Percentiles rank a stretch among this genome's conserved stretches.
phyloP scores from a whole-genome alignment of 2,329 filamentous ascomycete genomes.

The Colletotrichum karsti region DNA sequence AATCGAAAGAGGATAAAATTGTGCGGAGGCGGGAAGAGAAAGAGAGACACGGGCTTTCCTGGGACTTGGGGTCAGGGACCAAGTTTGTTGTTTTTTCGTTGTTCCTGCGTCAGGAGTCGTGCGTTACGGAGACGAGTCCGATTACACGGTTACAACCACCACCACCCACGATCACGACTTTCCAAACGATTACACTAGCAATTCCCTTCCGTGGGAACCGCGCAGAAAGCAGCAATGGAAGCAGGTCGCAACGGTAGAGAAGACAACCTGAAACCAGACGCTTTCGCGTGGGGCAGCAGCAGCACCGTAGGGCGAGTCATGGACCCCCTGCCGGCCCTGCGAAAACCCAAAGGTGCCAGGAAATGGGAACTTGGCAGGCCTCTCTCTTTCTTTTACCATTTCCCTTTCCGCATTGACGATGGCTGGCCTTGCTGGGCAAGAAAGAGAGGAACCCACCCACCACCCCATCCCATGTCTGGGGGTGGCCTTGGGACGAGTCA shows the following conservation, averaged over 20 bases:
- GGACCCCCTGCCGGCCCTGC: neutral
- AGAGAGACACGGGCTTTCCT: no score
- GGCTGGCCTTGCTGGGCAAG: constrained; percentile 22
- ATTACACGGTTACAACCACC: no score
- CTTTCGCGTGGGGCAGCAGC: constrained; percentile 1
- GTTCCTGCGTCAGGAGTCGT: no score
- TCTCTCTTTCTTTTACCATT: neutral
- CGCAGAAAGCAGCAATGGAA: no score
- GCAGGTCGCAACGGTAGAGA: neutral
- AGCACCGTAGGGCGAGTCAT: constrained; percentile 7
- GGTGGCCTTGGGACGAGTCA: constrained; percentile 18
- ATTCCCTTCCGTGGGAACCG: no score
- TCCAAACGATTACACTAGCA: no score
- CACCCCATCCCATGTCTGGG: neutral
- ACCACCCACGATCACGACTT: no score
- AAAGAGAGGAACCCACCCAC: neutral
- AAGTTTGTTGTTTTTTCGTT: neutral
- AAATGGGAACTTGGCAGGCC: neutral
- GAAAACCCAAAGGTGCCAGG: no score
- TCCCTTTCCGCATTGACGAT: neutral
- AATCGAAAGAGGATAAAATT: neutral
- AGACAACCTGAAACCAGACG: constrained; percentile 14
- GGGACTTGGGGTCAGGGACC: no score
- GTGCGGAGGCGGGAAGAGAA: neutral
- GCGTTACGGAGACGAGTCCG: neutral